These are phyloP conservation scores for Pythium pyrilobum DNA, from an alignment of 352 stramenopile genomes.

Conservation along the genomic window DNA sequence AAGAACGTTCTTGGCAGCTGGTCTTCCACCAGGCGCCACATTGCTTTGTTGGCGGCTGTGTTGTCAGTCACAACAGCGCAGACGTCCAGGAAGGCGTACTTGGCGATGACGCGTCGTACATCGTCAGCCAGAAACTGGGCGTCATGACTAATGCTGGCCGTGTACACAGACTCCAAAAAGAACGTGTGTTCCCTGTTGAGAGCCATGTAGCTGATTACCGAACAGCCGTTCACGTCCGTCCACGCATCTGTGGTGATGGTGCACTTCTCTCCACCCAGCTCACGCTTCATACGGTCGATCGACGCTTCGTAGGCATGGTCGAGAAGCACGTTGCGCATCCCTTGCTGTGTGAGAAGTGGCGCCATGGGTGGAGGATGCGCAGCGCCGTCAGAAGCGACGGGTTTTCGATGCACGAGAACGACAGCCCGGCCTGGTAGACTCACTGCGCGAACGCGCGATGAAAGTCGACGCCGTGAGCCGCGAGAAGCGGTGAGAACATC, in stretches of 20 bases:
- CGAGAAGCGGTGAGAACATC: no score
- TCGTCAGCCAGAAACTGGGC: neutral
- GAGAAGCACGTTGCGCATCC: neutral
- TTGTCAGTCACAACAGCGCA: slow-evolving; percentile 1
- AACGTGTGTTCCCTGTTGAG: neutral
- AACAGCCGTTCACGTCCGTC: neutral
- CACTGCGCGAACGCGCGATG: neutral
- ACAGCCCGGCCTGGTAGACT: neutral
- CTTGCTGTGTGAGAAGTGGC: neutral
- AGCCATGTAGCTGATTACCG: slow-evolving; percentile 1
- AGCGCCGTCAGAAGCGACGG: neutral
- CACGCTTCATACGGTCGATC: neutral
- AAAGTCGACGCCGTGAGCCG: no score
- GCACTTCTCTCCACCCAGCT: neutral
- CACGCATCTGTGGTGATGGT: neutral
- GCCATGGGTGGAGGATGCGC: neutral
- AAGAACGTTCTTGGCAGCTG: neutral
- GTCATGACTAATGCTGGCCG: neutral
- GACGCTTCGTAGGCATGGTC: neutral
- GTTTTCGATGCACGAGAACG: neutral
- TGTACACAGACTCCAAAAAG: neutral
- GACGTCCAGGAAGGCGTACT: neutral
- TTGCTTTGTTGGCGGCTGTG: neutral
- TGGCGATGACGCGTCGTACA: neutral
- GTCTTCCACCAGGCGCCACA: neutral